These are phyloP conservation scores for Tetrapisispora namnaoensis DNA, from an alignment of 805 yeast genomes.

Conservation along the genomic window DNA sequence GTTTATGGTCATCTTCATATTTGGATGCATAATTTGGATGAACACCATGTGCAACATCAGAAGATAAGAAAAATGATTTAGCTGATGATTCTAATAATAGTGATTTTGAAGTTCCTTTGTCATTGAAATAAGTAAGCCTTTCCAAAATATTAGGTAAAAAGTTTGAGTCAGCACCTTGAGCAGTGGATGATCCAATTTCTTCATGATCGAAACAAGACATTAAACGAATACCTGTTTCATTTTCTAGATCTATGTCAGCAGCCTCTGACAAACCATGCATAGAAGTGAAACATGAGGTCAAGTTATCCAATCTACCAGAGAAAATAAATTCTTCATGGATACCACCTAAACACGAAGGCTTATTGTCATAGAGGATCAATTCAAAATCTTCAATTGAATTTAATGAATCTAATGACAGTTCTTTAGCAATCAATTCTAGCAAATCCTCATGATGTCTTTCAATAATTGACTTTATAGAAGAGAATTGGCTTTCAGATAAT, in stretches of 20 bases:
- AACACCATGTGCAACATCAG: constrained; percentile 96
- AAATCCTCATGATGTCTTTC: constrained; percentile 71
- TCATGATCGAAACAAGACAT: constrained; percentile 90
- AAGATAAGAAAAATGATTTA: constrained; percentile 78
- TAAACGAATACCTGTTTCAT: constrained; percentile 54
- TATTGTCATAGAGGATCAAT: constrained; percentile 74
- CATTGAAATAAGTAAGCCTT: constrained; percentile 44
- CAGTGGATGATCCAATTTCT: constrained; percentile 87
- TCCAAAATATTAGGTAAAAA: constrained; percentile 71
- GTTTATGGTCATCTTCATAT: constrained; percentile 73
- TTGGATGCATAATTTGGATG: constrained; percentile 80
- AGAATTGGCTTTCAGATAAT: constrained; percentile 22
- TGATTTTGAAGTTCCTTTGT: constrained; percentile 25
- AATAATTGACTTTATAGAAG: constrained; percentile 47
- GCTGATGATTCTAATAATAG: constrained; percentile 48
- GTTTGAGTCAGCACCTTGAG: constrained; percentile 94
- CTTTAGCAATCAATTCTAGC: constrained; percentile 57
- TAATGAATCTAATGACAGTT: constrained; percentile 40
- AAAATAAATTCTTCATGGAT: constrained; percentile 82
- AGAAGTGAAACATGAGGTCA: constrained; percentile 79
- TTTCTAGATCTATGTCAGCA: constrained; percentile 32
- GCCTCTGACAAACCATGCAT: constrained; percentile 58
- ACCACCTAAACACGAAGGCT: constrained; percentile 78
- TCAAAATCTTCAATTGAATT: constrained; percentile 80
- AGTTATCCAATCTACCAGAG: constrained; percentile 85